A percentile compares a stretch with the other conserved stretches of the same genome.
Evolutionary conservation across 2,329 filamentous ascomycete species (phyloP).

Genomic region (Pyricularia sp.): DNA sequence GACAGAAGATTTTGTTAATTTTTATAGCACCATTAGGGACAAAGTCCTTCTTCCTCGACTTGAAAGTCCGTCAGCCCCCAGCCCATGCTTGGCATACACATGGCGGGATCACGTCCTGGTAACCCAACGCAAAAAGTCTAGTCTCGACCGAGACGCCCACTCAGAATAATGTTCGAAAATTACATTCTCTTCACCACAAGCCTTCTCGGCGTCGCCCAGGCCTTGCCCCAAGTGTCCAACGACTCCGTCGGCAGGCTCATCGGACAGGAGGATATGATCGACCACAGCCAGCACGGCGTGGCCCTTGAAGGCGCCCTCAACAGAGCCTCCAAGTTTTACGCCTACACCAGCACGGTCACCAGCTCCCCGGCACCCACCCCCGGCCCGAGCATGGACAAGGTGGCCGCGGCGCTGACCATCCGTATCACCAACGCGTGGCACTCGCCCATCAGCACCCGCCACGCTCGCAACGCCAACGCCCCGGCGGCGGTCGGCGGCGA

Average conservation of each 20-base stretch:
- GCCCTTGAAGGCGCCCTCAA: conserved; percentile 4
- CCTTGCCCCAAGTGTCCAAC: neutral
- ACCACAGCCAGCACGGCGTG: neutral
- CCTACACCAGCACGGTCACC: neutral
- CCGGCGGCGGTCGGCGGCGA: conserved; percentile 7
- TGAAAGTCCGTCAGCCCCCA: neutral
- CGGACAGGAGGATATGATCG: conserved; percentile 1
- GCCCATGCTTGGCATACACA: neutral
- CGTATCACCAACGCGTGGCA: conserved; percentile 1
- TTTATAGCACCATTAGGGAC: neutral
- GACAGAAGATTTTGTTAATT: neutral
- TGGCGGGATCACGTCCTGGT: neutral
- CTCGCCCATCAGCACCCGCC: conserved; percentile 10
- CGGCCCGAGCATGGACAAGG: neutral
- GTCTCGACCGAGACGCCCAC: neutral
- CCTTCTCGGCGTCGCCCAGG: neutral
- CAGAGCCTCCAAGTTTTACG: neutral
- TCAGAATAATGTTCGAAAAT: neutral
- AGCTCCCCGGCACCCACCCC: neutral
- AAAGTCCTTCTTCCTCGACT: neutral
- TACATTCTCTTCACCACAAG: neutral
- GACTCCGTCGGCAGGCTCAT: neutral
- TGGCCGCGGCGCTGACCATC: neutral
- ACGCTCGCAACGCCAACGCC: conserved; percentile 8
- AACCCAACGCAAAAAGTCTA: neutral